Evolutionary conservation across 1,284 basidiomycete genomes (phyloP).

Genomic region (Gymnopus androsaceus): DNA sequence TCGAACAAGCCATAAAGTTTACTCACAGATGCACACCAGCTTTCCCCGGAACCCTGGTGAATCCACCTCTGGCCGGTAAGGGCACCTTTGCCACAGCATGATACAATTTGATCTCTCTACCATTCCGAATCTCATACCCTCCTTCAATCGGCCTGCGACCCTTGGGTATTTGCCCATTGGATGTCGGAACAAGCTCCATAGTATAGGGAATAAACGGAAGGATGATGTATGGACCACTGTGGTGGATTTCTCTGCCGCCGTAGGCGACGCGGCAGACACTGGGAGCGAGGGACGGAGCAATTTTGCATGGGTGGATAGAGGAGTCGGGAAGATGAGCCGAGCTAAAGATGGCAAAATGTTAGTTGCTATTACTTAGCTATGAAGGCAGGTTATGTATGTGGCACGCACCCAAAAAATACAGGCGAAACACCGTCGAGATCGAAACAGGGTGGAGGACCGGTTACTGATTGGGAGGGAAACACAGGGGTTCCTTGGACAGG

Average conservation of each 20-base stretch:
- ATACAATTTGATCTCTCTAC: constrained; percentile 20
- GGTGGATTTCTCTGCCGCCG: constrained; percentile 53
- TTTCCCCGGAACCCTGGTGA: constrained; percentile 67
- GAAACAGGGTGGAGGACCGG: background rate
- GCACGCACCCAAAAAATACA: constrained; percentile 1
- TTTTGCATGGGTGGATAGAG: constrained; percentile 80
- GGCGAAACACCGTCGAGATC: background rate
- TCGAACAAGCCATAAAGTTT: background rate
- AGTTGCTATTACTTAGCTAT: background rate
- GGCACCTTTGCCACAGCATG: constrained; percentile 45
- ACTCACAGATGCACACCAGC: constrained; percentile 67
- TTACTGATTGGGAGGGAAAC: background rate
- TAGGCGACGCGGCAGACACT: constrained; percentile 57
- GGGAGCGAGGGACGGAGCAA: constrained; percentile 56
- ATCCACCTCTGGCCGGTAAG: constrained; percentile 28
- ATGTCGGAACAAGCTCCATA: constrained; percentile 72
- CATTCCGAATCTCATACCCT: constrained; percentile 48
- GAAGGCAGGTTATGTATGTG: background rate
- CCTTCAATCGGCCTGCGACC: constrained; percentile 56
- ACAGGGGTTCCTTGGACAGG: background rate
- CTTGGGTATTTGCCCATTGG: constrained; percentile 57
- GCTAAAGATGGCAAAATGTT: background rate
- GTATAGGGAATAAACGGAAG: constrained; percentile 62
- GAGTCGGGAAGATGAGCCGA: constrained; percentile 44
- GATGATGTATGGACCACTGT: constrained; percentile 60